Percentiles rank a stretch among this genome's conserved stretches.
Conservation (phyloP, 2,329 filamentous ascomycete genomes). For the Exophiala phaeomuriformis region DNA sequence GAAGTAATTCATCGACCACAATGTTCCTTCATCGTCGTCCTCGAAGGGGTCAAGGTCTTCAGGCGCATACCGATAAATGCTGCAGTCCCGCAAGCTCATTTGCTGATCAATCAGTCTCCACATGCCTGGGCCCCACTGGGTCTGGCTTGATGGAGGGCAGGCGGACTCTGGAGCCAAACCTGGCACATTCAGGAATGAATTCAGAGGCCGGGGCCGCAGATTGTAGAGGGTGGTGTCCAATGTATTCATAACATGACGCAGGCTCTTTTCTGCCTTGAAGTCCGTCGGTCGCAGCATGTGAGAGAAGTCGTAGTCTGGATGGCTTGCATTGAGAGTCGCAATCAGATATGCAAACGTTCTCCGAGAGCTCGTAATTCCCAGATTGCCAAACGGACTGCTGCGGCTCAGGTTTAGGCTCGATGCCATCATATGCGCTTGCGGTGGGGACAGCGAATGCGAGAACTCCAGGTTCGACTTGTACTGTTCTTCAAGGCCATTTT, state of each 20-base stretch:
- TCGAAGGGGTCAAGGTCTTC: constrained; percentile 77
- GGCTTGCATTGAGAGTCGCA: constrained; percentile 89
- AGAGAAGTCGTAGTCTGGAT: constrained; percentile 95
- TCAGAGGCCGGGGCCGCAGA: constrained; percentile 58
- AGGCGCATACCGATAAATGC: constrained; percentile 81
- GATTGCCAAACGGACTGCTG: constrained; percentile 82
- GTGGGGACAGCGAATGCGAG: constrained; percentile 79
- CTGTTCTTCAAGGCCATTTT: constrained; percentile 81
- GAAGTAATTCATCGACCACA: constrained; percentile 95
- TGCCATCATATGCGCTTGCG: constrained; percentile 64
- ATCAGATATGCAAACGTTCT: constrained; percentile 94
- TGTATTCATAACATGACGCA: constrained; percentile 75
- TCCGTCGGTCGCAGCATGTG: constrained; percentile 82
- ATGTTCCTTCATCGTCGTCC: constrained; percentile 84
- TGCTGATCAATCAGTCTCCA: constrained; percentile 91
- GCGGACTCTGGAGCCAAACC: constrained; percentile 32
- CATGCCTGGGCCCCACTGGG: constrained; percentile 75
- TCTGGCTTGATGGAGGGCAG: constrained; percentile 42
- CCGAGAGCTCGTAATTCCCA: constrained; percentile 80
- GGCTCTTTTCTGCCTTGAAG: constrained; percentile 74
- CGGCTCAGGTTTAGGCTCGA: constrained; percentile 65
- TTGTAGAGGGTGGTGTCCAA: constrained; percentile 84
- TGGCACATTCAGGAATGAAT: constrained; percentile 28
- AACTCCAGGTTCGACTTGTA: constrained; percentile 82
- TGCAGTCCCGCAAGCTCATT: constrained; percentile 85